Evolutionary conservation across 73 alveolate species (phyloP).

Genomic region (Strombidium stylifer): DNA sequence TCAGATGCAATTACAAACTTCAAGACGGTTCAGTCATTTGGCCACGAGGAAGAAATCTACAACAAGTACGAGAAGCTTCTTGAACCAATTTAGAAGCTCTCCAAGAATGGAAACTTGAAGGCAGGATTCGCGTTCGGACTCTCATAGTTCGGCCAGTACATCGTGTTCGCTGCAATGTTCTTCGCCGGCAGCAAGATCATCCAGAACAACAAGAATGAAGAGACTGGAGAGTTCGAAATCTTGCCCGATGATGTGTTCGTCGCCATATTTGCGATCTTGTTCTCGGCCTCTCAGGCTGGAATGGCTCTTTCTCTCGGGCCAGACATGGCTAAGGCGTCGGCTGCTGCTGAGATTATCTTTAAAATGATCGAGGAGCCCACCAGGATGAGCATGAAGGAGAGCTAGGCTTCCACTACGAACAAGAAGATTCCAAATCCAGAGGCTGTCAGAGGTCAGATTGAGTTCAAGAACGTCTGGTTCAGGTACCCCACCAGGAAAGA

Average conservation of each 20-base stretch:
- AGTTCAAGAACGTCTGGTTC: constrained; percentile 79
- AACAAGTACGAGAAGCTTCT: constrained; percentile 30
- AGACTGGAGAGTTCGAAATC: too few relatives aligned
- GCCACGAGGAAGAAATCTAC: constrained; percentile 35
- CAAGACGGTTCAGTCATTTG: constrained; percentile 62
- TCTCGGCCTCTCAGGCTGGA: constrained; percentile 81
- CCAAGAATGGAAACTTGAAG: constrained; percentile 1
- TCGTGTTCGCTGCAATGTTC: constrained; percentile 71
- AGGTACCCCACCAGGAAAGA: constrained; percentile 85
- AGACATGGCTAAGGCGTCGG: constrained; percentile 77
- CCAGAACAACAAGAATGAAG: not conserved
- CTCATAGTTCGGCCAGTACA: constrained; percentile 68
- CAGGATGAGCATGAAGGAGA: too few relatives aligned
- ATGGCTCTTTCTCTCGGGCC: constrained; percentile 74
- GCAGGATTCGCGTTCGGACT: constrained; percentile 77
- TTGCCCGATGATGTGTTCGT: constrained; percentile 57
- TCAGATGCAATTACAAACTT: constrained; percentile 62
- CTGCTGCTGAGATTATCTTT: constrained; percentile 71
- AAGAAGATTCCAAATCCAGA: not conserved
- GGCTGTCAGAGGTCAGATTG: constrained; percentile 62
- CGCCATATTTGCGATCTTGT: constrained; percentile 74
- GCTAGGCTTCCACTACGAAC: not conserved
- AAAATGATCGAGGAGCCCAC: constrained; percentile 52
- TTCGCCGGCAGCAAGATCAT: constrained; percentile 23
- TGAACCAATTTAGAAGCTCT: not conserved